Base-by-base conservation (phyloP, 1,284 basidiomycete species). In the Phenoliferia sp. region DNA sequence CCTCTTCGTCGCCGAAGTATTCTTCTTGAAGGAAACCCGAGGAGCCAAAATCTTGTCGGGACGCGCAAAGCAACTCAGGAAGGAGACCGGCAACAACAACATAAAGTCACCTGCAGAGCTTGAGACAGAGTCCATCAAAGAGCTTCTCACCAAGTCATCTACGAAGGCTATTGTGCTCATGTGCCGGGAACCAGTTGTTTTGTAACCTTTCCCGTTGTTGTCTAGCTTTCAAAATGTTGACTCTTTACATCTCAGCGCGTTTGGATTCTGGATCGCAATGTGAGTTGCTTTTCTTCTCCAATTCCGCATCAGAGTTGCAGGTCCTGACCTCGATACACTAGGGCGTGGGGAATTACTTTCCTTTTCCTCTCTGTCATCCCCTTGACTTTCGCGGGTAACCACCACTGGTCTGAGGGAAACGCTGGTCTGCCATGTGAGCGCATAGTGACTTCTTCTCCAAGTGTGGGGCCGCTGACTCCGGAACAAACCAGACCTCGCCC, bases 11-110 rank as follows among this genome's bases (percentile, higher is more conserved):
- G 69, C 74, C 60, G 77, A 78, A 48, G 52, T 77, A 54, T 33
- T 78, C 66, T 71, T 79, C 50, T 75, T 79, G 55, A 73, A 75
- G 57, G 78, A 79, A 67, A 79, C 78, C 2, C 75, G 78, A 35
- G 78, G 78, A 48, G 76, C 77, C 26, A 77, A 75, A 66, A 74
- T 79, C 36, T 73, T 79, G 31, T 68, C 71, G 19, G 61, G 65
- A 6, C 73, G 76, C 15, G 78, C 78, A 26, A 73, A 75, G 66
- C 74, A 74, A 62, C 69, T 79, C 26, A 66, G 77, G 33, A 77
- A 78, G 60, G 71, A 78, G 69, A 78, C 77, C 3, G 77, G 77
- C 12, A 74, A 76, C 58, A 72, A 76, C 61, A 70, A 76, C 63
- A 78, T 76, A 73, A 73, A 78, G 7, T 71, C 78, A 2, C 75